Evolutionary conservation across 768 basidiomycete species (phyloP).

Genomic region (Cubamyces sp.): DNA sequence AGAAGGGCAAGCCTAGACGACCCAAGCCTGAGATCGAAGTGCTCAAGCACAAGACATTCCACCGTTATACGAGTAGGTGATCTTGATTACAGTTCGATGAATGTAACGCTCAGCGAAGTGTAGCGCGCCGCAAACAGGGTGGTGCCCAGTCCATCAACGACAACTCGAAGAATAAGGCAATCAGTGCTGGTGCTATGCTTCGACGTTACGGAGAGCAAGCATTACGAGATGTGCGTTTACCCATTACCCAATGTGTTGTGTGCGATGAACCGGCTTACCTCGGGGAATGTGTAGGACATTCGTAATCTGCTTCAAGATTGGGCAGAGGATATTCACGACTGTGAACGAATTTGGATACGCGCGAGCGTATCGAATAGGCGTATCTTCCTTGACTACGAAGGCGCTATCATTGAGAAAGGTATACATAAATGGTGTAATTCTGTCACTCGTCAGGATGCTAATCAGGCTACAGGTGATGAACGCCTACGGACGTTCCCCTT

Average conservation of each 20-base stretch:
- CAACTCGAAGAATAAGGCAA: slow-evolving; percentile 89
- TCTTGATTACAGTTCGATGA: not conserved
- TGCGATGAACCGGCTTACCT: not conserved
- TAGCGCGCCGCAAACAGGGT: slow-evolving; percentile 97
- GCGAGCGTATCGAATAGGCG: slow-evolving; percentile 86
- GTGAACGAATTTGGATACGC: slow-evolving; percentile 91
- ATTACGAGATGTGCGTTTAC: slow-evolving; percentile 71
- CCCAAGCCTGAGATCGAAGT: slow-evolving; percentile 82
- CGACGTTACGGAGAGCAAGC: slow-evolving; percentile 96
- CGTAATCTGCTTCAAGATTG: slow-evolving; percentile 81
- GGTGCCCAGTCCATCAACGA: slow-evolving; percentile 93
- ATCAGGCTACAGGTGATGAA: slow-evolving; percentile 53
- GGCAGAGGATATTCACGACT: slow-evolving; percentile 83
- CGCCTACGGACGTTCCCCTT: slow-evolving; percentile 92
- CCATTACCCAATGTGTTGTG: not conserved
- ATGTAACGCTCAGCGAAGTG: not conserved
- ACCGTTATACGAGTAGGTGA: slow-evolving; percentile 93
- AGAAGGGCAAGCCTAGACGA: slow-evolving; percentile 50
- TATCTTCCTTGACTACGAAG: slow-evolving; percentile 91
- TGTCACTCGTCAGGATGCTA: not conserved
- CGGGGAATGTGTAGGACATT: slow-evolving; percentile 68
- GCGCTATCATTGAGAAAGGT: slow-evolving; percentile 72
- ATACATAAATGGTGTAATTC: not conserved
- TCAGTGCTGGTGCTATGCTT: slow-evolving; percentile 91
- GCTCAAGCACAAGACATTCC: slow-evolving; percentile 92